Conservation (phyloP, 768 basidiomycete genomes). For the Kwoniella botswanensis region DNA sequence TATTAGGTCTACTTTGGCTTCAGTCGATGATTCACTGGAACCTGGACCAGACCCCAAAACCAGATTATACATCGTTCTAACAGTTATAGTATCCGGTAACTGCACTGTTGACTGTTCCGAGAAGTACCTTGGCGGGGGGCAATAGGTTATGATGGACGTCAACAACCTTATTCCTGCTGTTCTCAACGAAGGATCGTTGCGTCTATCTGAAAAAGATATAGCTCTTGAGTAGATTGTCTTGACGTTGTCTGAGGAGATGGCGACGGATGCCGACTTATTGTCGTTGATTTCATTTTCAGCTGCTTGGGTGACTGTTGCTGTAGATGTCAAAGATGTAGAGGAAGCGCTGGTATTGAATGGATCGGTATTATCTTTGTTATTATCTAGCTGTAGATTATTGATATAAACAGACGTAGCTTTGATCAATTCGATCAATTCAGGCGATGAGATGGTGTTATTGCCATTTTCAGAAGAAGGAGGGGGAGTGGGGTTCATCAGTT, state of each 20-base stretch:
- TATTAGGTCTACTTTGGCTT: conserved; percentile 35
- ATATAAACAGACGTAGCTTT: conserved; percentile 43
- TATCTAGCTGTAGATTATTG: conserved; percentile 17
- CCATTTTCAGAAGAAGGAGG: background rate
- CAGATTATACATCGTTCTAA: conserved; percentile 30
- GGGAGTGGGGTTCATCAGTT: conserved; percentile 21
- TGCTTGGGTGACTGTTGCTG: background rate
- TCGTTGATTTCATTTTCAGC: conserved; percentile 1
- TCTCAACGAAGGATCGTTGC: conserved; percentile 26
- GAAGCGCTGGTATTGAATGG: background rate
- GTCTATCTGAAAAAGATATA: conserved; percentile 31
- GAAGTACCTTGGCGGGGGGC: conserved; percentile 27
- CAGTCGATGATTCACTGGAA: background rate
- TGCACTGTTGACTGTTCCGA: background rate
- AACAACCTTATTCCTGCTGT: conserved; percentile 46
- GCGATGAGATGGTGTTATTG: conserved; percentile 13
- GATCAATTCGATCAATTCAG: conserved; percentile 42
- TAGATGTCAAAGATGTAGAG: background rate
- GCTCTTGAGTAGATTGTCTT: conserved; percentile 34
- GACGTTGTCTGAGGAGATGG: conserved; percentile 23
- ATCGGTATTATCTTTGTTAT: conserved; percentile 19
- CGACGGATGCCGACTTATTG: background rate
- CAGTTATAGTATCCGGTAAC: conserved; percentile 32
- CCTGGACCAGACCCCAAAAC: background rate
- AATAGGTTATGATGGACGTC: conserved; percentile 38